Evolutionary conservation across 2,329 filamentous ascomycete species (phyloP).

Genomic region (Cadophora malorum): DNA sequence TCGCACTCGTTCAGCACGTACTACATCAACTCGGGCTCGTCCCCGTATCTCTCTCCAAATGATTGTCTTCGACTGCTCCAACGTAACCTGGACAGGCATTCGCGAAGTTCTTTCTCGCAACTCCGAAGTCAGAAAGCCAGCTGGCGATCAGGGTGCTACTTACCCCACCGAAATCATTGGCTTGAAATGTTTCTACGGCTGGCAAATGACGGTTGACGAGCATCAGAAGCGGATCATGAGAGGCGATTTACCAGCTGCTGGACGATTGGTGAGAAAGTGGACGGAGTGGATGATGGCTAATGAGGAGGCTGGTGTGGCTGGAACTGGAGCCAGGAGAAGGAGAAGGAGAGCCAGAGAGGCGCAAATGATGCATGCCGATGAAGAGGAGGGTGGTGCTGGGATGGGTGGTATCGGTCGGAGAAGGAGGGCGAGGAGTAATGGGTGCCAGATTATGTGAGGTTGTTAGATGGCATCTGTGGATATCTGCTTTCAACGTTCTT

Average conservation of each 20-base stretch:
- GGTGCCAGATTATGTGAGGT: conserved; percentile 69
- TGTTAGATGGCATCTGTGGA: background rate
- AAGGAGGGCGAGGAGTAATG: conserved; percentile 67
- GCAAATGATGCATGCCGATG: conserved; percentile 78
- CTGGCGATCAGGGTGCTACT: conserved; percentile 27
- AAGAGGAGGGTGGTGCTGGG: conserved; percentile 71
- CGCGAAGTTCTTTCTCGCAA: conserved; percentile 88
- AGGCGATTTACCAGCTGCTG: conserved; percentile 77
- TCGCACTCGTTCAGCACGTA: conserved; percentile 60
- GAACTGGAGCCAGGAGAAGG: conserved; percentile 70
- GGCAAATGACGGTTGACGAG: conserved; percentile 93
- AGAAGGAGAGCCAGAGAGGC: conserved; percentile 82
- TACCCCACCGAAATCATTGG: conserved; percentile 82
- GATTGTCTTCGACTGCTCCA: conserved; percentile 88
- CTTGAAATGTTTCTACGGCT: conserved; percentile 93
- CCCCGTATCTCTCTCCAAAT: conserved; percentile 66
- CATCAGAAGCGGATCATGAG: conserved; percentile 85
- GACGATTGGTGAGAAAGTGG: conserved; percentile 88
- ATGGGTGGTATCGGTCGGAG: conserved; percentile 54
- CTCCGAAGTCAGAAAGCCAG: conserved; percentile 68
- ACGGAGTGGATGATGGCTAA: conserved; percentile 91
- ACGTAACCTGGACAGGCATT: conserved; percentile 91
- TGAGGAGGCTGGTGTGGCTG: conserved; percentile 78
- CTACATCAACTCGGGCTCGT: conserved; percentile 39
- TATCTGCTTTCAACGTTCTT: background rate